phyloP scores from a whole-genome alignment of 768 basidiomycete genomes.

The Neoboletus brunneissimus region DNA sequence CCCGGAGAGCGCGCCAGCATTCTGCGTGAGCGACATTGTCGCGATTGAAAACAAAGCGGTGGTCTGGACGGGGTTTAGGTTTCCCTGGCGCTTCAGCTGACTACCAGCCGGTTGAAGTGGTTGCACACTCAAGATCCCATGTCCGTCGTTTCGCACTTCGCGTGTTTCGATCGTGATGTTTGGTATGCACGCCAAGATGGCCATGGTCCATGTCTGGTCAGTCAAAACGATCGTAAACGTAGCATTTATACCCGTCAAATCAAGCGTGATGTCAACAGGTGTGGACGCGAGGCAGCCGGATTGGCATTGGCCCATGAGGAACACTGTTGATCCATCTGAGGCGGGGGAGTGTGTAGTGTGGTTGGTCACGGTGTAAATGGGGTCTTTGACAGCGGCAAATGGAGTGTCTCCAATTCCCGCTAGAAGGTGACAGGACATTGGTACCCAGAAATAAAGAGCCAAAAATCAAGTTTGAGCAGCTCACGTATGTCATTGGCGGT shows the following conservation, averaged over 20 bases:
- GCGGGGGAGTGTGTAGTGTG: slow-evolving; percentile 17
- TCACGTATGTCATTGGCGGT: not conserved
- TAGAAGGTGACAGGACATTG: not conserved
- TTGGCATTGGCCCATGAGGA: slow-evolving; percentile 21
- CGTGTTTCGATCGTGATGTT: slow-evolving; percentile 27
- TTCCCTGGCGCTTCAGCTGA: slow-evolving; percentile 20
- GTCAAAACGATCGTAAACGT: slow-evolving; percentile 11
- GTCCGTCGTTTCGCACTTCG: slow-evolving; percentile 23
- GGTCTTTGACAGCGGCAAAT: slow-evolving; percentile 9
- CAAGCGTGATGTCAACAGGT: slow-evolving; percentile 1
- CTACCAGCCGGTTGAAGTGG: slow-evolving; percentile 6
- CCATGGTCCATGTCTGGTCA: slow-evolving; percentile 22
- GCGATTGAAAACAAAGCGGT: slow-evolving; percentile 23
- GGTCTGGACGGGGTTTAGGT: slow-evolving; percentile 25
- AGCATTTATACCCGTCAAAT: slow-evolving; percentile 12
- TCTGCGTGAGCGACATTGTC: slow-evolving; percentile 6
- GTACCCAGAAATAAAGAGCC: not conserved
- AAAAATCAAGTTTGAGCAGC: not conserved
- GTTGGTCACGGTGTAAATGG: slow-evolving; percentile 13
- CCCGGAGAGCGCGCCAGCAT: not conserved
- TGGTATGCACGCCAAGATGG: slow-evolving; percentile 21
- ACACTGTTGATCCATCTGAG: slow-evolving; percentile 24
- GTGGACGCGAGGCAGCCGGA: slow-evolving; percentile 9
- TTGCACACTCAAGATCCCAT: slow-evolving; percentile 19
- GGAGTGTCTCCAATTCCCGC: not conserved